Evolutionary conservation across 306 rosid genomes (phyloP).

Genomic region (Medicago arabica): DNA sequence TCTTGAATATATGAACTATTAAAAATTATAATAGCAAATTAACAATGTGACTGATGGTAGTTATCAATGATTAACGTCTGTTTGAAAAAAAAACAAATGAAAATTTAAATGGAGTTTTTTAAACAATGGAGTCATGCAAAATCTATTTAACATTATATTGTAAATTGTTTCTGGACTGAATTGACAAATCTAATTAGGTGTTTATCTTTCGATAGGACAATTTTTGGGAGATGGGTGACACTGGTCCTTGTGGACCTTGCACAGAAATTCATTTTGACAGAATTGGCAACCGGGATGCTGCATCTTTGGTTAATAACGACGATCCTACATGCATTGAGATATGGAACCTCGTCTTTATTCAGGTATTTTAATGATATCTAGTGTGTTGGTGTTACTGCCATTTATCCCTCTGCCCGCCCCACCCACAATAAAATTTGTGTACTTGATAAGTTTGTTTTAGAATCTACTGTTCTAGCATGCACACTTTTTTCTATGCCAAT

Average conservation of each 20-base stretch:
- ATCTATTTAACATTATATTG: not conserved
- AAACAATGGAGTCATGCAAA: slow-evolving; percentile 2
- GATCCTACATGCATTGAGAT: slow-evolving; percentile 97
- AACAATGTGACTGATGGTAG: no score
- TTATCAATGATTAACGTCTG: slow-evolving; percentile 26
- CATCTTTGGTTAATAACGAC: slow-evolving; percentile 84
- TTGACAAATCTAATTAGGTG: slow-evolving; percentile 34
- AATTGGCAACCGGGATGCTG: slow-evolving; percentile 90
- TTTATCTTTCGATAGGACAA: slow-evolving; percentile 69
- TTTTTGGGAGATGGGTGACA: slow-evolving; percentile 99
- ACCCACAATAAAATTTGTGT: not conserved
- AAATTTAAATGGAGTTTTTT: not conserved
- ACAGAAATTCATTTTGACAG: slow-evolving; percentile 95
- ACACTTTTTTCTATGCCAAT: not conserved
- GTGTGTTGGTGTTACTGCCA: slow-evolving; percentile 5
- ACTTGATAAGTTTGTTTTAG: slow-evolving; percentile 3
- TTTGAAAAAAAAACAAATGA: not conserved
- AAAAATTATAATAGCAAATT: not conserved
- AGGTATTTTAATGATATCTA: slow-evolving; percentile 53
- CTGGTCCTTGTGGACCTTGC: slow-evolving; percentile 99
- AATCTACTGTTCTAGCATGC: slow-evolving; percentile 16
- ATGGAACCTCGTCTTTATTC: slow-evolving; percentile 97
- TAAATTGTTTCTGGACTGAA: slow-evolving; percentile 2
- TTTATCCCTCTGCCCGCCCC: not conserved
- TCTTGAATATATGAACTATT: not conserved